These are phyloP conservation scores for Drechslerella coelobrocha DNA, from an alignment of 2,329 filamentous ascomycete species.

Conservation along the genomic window DNA sequence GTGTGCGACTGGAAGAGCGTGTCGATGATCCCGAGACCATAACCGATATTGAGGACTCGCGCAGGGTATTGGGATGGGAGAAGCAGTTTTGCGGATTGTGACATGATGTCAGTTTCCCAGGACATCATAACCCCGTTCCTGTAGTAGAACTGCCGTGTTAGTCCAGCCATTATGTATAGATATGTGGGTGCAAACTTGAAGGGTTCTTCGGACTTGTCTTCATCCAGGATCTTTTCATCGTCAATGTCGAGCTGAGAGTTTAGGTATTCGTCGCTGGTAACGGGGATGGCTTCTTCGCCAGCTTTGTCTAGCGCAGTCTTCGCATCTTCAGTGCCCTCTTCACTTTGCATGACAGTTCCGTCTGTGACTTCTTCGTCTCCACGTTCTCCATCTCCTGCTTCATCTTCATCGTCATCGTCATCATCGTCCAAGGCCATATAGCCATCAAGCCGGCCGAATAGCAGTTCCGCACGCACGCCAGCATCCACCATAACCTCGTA, in stretches of 20 bases:
- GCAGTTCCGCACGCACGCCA: conserved; percentile 85
- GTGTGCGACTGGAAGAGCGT: conserved; percentile 72
- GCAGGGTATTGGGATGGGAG: conserved; percentile 36
- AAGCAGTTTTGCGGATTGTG: conserved; percentile 18
- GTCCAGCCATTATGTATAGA: conserved; percentile 72
- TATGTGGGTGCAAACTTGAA: conserved; percentile 61
- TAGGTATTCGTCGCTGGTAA: conserved; percentile 50
- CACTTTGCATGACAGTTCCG: conserved; percentile 51
- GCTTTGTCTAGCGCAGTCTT: conserved; percentile 52
- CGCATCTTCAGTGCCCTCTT: conserved; percentile 54
- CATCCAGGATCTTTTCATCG: conserved; percentile 56
- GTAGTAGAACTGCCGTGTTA: conserved; percentile 64
- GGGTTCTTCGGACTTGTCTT: conserved; percentile 54
- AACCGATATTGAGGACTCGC: conserved; percentile 80
- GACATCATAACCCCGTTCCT: conserved; percentile 92
- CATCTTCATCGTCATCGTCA: conserved; percentile 58
- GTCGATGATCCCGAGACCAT: conserved; percentile 91
- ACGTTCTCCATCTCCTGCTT: conserved; percentile 60
- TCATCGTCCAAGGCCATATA: conserved; percentile 75
- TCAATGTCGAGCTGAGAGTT: conserved; percentile 30
- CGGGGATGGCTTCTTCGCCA: conserved; percentile 53
- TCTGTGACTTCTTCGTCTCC: conserved; percentile 52
- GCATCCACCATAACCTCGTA: conserved; percentile 88
- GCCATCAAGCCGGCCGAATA: conserved; percentile 80
- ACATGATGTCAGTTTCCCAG: conserved; percentile 88